Evolutionary conservation across 2,329 filamentous ascomycete species (phyloP).

Genomic region (Didymella glomerata): DNA sequence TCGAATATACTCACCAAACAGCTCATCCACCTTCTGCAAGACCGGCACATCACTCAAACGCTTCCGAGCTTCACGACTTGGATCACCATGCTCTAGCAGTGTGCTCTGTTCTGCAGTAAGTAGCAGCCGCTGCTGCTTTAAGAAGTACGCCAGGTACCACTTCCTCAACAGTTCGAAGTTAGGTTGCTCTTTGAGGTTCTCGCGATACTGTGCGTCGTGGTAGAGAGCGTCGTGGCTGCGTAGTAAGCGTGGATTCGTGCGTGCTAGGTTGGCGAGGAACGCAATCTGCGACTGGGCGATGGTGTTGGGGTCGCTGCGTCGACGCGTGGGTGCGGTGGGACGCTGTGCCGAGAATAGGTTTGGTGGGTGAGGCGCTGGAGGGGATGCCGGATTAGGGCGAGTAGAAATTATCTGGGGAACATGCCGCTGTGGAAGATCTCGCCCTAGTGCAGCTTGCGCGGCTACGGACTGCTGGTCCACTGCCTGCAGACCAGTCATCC

Average conservation of each 20-base stretch:
- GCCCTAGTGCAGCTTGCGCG: not conserved
- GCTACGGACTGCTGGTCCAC: not conserved
- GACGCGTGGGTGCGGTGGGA: not conserved
- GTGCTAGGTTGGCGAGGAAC: not conserved
- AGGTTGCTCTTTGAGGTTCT: not conserved
- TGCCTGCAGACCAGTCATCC: not conserved
- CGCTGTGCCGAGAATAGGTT: not conserved
- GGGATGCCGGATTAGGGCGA: not conserved
- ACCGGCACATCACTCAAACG: not conserved
- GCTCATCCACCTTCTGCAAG: not conserved
- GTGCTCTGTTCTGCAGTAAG: not conserved
- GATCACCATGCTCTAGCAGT: not conserved
- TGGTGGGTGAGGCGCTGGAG: not conserved
- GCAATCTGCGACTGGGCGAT: not conserved
- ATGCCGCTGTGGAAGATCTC: not conserved
- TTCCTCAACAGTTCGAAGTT: not conserved
- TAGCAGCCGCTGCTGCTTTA: not conserved
- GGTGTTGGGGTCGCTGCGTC: not conserved
- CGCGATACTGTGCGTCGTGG: conserved; percentile 4
- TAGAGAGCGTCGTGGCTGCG: not conserved
- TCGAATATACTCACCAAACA: not conserved
- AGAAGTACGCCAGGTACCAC: conserved; percentile 5
- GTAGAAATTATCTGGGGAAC: not conserved
- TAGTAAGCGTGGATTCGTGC: not conserved
- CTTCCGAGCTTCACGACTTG: not conserved